Conservation (phyloP, 257 asterid species). For the Przewalskia tangutica region DNA sequence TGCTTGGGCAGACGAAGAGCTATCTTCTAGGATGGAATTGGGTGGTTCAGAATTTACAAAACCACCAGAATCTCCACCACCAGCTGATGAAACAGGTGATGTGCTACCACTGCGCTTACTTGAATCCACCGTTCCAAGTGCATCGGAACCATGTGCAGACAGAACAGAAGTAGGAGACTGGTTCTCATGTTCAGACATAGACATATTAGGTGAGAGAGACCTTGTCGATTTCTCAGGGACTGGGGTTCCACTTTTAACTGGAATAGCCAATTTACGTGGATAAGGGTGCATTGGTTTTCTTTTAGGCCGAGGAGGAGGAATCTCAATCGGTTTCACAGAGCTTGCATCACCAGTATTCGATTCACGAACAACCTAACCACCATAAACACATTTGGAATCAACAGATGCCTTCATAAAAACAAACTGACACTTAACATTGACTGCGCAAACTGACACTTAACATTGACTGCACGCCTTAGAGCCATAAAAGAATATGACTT, state of each 20-base stretch:
- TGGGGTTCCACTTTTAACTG: slow-evolving; percentile 19
- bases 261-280: slow-evolving; percentile 65
- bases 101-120: slow-evolving; percentile 24
- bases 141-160: slow-evolving; percentile 51
- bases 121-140: slow-evolving; percentile 25
- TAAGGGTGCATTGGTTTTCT: slow-evolving; percentile 90
- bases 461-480: slow-evolving; percentile 28
- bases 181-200: slow-evolving; percentile 28
- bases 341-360: slow-evolving; percentile 33
- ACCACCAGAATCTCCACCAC: slow-evolving; percentile 12
- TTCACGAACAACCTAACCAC: slow-evolving; percentile 66
- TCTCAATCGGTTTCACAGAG: slow-evolving; percentile 51
- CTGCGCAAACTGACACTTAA: not conserved
- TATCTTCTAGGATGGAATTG: slow-evolving; percentile 24
- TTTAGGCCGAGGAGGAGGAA: slow-evolving; percentile 97
- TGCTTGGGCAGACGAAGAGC: slow-evolving; percentile 19
- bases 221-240: slow-evolving; percentile 24
- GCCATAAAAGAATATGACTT: slow-evolving; percentile 42
- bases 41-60: slow-evolving; percentile 18
- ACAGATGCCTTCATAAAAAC: not conserved
- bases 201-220: slow-evolving; percentile 17
- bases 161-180: slow-evolving; percentile 75
- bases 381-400: slow-evolving; percentile 8
- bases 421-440: no score
- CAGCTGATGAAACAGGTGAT: slow-evolving; percentile 42